A percentile compares a stretch with the other conserved stretches of the same genome.
Conservation (phyloP, 257 asterid genomes). For the Ilex aquifolium region DNA sequence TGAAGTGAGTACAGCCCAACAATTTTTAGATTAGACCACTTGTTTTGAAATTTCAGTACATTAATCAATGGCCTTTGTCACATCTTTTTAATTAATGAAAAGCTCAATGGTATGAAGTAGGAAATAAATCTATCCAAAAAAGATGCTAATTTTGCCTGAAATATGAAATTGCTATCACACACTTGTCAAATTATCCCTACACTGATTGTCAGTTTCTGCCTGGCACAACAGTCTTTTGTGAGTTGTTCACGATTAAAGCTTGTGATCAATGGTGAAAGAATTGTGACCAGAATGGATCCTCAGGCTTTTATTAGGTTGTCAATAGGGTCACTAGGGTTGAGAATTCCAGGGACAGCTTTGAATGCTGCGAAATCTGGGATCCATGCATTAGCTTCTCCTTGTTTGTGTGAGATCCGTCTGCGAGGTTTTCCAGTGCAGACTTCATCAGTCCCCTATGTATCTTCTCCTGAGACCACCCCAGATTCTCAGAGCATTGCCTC, state of each 20-base stretch:
- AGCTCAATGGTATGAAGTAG: too few species aligned
- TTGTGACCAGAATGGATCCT: constrained; percentile 76
- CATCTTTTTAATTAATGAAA: too few species aligned
- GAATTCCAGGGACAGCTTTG: constrained; percentile 47
- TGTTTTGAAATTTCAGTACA: too few species aligned
- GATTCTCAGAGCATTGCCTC: constrained; percentile 58
- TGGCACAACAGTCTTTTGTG: background rate
- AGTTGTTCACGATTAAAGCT: background rate
- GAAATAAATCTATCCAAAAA: too few species aligned
- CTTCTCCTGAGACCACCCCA: constrained; percentile 65
- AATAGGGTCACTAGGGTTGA: constrained; percentile 75
- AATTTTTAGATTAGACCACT: too few species aligned
- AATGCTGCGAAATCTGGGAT: constrained; percentile 44
- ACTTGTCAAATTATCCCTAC: background rate
- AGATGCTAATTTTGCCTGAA: background rate
- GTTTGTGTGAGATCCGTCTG: constrained; percentile 83
- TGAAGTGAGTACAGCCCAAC: too few species aligned
- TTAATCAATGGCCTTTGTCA: too few species aligned
- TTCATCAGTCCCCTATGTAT: constrained; percentile 55
- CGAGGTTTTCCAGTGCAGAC: constrained; percentile 98
- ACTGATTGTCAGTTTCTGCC: background rate
- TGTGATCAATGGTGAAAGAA: constrained; percentile 30
- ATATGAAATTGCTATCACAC: background rate
- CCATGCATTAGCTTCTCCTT: constrained; percentile 56
- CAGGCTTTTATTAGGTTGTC: constrained; percentile 89